Evolutionary conservation across 257 asterid species (phyloP), one percentile per base, ranked within the genome.

Genomic region (Asclepias syriaca): DNA sequence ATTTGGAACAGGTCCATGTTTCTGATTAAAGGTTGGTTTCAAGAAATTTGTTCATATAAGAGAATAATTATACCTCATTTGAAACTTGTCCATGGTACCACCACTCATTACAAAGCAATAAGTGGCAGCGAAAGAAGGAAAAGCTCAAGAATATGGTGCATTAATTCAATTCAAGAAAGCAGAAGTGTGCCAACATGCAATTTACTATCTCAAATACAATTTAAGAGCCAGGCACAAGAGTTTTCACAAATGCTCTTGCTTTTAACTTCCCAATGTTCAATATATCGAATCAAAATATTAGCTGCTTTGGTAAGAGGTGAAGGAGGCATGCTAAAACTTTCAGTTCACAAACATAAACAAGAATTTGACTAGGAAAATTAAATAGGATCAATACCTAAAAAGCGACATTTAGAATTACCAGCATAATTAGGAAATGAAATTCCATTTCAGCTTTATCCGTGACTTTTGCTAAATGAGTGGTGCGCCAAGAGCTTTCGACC

Each of bases 391-490:
- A 81, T 68, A 22, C 50, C 60, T 66, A 40, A 71, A 55, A 55
- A 72, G 67, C 69, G 55, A 40, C 70, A 46, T 68, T 78, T 65
- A 73, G 67, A 74, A 63, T 54, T 84, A 88, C 91, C 89, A 75
- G 75, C 58, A 56, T 55, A 65, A 69, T 63, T 68, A 72, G 65
- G 53, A 72, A 54, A 22, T 32, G 65, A 27, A 61, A 32, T 40
- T 74, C 78, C 56, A 48, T 18, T 66, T 87, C 87, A 89, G 82
- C 78, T 89, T 77, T 81, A 87, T 65, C 95, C 92, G 63, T 84
- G 87, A 79, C 80, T 85, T 81, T 85, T 89, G 91, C 85, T 89
- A 77, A 88, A 86, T 73, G 99, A 91, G 81, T 87, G 85, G 24
- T 80, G 85, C 10, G 95, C 82, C 93, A 94, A 77, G 80, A 87